A percentile compares a stretch with the other conserved stretches of the same genome.
These are phyloP conservation scores for Penicillium atrosanguineum DNA, from an alignment of 495 filamentous ascomycete species.

Conservation along the genomic window DNA sequence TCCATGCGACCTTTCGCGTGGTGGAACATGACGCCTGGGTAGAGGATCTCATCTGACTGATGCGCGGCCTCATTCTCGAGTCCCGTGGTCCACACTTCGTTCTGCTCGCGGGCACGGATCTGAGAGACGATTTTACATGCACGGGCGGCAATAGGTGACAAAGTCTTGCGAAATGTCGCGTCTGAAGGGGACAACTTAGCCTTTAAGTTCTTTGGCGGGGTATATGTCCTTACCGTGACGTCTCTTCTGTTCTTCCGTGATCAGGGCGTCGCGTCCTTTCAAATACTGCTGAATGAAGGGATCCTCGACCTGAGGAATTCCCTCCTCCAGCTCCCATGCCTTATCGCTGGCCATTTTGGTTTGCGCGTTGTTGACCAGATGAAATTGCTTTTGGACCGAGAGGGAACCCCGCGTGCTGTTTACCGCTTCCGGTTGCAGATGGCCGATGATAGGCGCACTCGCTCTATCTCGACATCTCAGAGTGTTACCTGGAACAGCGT, in stretches of 20 bases:
- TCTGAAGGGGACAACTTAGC: conserved; percentile 19
- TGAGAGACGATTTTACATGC: conserved; percentile 75
- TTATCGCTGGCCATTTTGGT: conserved; percentile 27
- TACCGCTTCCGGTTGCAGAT: conserved; percentile 8
- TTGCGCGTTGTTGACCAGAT: background rate
- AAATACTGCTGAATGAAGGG: conserved; percentile 79
- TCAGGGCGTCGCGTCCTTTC: conserved; percentile 69
- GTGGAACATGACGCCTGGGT: conserved; percentile 87
- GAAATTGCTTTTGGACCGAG: background rate
- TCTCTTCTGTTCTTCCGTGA: conserved; percentile 74
- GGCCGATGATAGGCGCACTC: background rate
- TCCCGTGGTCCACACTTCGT: conserved; percentile 66
- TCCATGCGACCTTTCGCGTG: conserved; percentile 78
- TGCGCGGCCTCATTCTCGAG: conserved; percentile 62
- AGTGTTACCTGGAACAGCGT: too few relatives aligned
- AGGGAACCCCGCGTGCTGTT: background rate
- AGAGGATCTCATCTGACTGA: conserved; percentile 51
- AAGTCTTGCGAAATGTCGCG: conserved; percentile 50
- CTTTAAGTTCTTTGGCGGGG: conserved; percentile 6
- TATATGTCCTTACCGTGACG: conserved; percentile 63
- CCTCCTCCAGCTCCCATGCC: conserved; percentile 49
- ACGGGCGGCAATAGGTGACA: conserved; percentile 70
- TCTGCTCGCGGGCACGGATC: conserved; percentile 74
- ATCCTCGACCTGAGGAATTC: conserved; percentile 56
- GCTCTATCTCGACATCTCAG: too few relatives aligned